Evolutionary conservation across 306 rosid genomes (phyloP).

Genomic region (Crataegus laevigata): DNA sequence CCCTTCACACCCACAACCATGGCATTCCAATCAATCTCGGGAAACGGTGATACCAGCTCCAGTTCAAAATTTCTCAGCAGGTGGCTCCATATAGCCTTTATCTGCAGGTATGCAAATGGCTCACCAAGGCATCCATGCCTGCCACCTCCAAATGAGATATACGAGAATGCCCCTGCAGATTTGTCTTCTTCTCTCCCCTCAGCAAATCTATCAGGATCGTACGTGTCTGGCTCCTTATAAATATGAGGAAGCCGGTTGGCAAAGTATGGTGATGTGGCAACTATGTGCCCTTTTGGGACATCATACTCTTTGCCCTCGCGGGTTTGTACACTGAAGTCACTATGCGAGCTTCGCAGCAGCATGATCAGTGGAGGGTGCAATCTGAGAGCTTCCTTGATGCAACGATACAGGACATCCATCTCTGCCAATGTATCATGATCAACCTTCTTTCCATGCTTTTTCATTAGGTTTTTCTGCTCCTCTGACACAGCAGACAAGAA

Average conservation of each 20-base stretch:
- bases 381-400: conserved; percentile 92
- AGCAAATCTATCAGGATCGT: conserved; percentile 70
- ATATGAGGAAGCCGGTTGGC: conserved; percentile 80
- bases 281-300: conserved; percentile 89
- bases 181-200: conserved; percentile 90
- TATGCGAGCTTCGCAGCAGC: conserved; percentile 82
- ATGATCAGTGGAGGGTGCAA: conserved; percentile 92
- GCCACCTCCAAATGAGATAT: conserved; percentile 94
- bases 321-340: conserved; percentile 66
- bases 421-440: conserved; percentile 92
- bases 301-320: conserved; percentile 74
- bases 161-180: conserved; percentile 80
- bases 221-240: conserved; percentile 67
- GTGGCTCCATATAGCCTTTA: conserved; percentile 90
- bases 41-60: conserved; percentile 81
- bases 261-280: conserved; percentile 91
- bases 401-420: conserved; percentile 79
- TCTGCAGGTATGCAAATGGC: conserved; percentile 94
- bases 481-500: conserved; percentile 62
- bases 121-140: conserved; percentile 98
- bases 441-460: conserved; percentile 63
- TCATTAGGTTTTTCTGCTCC: conserved; percentile 67
- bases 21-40: conserved; percentile 96
- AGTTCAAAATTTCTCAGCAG: conserved; percentile 90
- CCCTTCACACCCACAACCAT: conserved; percentile 99